Percentiles rank a stretch among this genome's conserved stretches.
Evolutionary conservation across 169 alveolate genomes (phyloP).

Genomic region (Fabrea salina): DNA sequence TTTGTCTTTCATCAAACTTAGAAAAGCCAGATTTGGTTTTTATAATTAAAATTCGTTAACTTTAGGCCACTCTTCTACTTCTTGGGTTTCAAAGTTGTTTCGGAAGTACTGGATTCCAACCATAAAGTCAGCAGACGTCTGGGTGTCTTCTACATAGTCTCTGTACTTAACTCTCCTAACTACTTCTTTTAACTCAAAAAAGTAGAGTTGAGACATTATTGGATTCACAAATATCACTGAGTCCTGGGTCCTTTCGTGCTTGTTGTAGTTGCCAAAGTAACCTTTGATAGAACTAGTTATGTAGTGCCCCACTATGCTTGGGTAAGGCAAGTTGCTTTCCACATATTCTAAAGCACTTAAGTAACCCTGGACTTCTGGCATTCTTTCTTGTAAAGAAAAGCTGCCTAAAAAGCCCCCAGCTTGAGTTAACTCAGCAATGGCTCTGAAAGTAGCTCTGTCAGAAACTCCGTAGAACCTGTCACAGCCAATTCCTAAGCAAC

Average conservation of each 20-base stretch:
- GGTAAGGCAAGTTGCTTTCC: background rate
- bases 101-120: slow-evolving; percentile 1
- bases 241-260: background rate
- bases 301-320: background rate
- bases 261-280: slow-evolving; percentile 2
- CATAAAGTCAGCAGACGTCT: background rate
- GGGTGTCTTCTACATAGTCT: slow-evolving; percentile 1
- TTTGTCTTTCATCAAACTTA: too few species aligned
- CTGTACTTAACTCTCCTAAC: slow-evolving; percentile 11
- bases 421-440: slow-evolving; percentile 17
- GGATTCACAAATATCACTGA: background rate
- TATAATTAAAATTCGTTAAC: background rate
- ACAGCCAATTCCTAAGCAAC: slow-evolving; percentile 1
- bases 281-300: background rate
- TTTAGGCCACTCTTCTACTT: slow-evolving; percentile 2
- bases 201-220: background rate
- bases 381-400: background rate
- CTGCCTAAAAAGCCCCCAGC: background rate
- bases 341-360: background rate
- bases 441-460: slow-evolving; percentile 15
- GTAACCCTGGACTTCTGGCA: slow-evolving; percentile 21
- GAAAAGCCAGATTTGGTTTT: too few species aligned
- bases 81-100: background rate
- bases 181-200: background rate
- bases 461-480: slow-evolving; percentile 24